phyloP scores from a whole-genome alignment of 805 yeast genomes.

The Starmera pachycereana region DNA sequence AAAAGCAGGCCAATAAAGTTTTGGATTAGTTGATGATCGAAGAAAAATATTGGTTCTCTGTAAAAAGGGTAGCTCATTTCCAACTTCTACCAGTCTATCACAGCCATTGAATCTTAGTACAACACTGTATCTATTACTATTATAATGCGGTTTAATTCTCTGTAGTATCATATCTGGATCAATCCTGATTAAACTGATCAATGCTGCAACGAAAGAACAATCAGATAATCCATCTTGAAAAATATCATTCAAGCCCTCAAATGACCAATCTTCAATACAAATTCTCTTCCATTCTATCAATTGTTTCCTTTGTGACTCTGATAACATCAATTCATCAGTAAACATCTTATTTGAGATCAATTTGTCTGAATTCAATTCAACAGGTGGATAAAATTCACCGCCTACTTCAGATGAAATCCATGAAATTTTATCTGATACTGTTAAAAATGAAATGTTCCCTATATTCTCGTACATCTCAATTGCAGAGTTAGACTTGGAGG shows the following conservation, averaged over 20 bases:
- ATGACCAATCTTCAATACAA: conserved; percentile 9
- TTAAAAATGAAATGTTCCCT: too few relatives aligned
- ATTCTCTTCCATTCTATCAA: conserved; percentile 5
- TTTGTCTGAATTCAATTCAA: neutral
- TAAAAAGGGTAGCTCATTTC: conserved; percentile 34
- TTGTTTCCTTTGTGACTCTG: conserved; percentile 4
- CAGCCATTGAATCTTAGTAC: conserved; percentile 43
- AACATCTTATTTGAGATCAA: neutral
- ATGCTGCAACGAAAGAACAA: conserved; percentile 68
- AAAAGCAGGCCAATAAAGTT: conserved; percentile 52
- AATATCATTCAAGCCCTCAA: conserved; percentile 19
- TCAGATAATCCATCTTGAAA: conserved; percentile 47
- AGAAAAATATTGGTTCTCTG: conserved; percentile 9
- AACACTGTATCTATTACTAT: conserved; percentile 26
- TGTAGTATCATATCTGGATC: conserved; percentile 3
- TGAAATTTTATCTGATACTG: neutral
- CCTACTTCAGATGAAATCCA: neutral
- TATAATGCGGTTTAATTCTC: conserved; percentile 10
- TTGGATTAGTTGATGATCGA: conserved; percentile 8
- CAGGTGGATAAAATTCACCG: neutral
- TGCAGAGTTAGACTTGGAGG: too few relatives aligned
- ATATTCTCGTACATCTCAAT: too few relatives aligned
- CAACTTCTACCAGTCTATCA: conserved; percentile 34
- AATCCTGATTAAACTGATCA: conserved; percentile 37
- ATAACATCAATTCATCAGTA: conserved; percentile 5